These are phyloP conservation scores for Akanthomyces lecanii DNA, from an alignment of 2,329 filamentous ascomycete genomes.

Conservation along the genomic window DNA sequence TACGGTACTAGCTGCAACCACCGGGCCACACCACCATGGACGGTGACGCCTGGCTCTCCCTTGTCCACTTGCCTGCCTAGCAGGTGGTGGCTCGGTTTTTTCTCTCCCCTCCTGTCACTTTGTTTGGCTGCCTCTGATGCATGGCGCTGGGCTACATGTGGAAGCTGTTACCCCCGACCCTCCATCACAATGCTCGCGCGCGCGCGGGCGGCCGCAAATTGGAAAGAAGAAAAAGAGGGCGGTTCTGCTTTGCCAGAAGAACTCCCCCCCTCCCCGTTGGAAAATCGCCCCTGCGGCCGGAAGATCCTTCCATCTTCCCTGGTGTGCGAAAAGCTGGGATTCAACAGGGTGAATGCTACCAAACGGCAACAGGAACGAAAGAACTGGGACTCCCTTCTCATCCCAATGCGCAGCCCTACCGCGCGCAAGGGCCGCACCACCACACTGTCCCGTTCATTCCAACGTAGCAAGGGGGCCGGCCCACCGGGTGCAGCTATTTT, in stretches of 20 bases:
- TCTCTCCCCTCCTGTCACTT: not conserved
- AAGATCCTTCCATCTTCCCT: not conserved
- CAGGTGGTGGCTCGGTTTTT: not conserved
- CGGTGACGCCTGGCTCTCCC: not conserved
- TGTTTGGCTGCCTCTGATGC: slow-evolving; percentile 4
- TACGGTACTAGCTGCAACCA: not conserved
- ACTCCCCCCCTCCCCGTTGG: not conserved
- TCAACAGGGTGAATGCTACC: slow-evolving; percentile 7
- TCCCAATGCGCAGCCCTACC: slow-evolving; percentile 9
- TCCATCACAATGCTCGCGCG: not conserved
- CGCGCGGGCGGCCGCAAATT: not conserved
- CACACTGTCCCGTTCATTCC: not conserved
- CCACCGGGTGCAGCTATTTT: slow-evolving; percentile 8
- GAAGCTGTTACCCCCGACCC: slow-evolving; percentile 8
- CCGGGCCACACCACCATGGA: slow-evolving; percentile 3
- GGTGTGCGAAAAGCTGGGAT: not conserved
- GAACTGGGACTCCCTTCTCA: not conserved
- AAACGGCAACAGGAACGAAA: not conserved
- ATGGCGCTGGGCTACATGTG: slow-evolving; percentile 10
- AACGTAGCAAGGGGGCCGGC: not conserved
- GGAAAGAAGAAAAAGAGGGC: not conserved
- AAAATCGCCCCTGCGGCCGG: not conserved
- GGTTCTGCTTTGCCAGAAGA: not conserved
- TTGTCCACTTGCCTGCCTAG: slow-evolving; percentile 9
- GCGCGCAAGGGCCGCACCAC: not conserved